Evolutionary conservation across 257 asterid species (phyloP).

Genomic region (Lycium barbarum): DNA sequence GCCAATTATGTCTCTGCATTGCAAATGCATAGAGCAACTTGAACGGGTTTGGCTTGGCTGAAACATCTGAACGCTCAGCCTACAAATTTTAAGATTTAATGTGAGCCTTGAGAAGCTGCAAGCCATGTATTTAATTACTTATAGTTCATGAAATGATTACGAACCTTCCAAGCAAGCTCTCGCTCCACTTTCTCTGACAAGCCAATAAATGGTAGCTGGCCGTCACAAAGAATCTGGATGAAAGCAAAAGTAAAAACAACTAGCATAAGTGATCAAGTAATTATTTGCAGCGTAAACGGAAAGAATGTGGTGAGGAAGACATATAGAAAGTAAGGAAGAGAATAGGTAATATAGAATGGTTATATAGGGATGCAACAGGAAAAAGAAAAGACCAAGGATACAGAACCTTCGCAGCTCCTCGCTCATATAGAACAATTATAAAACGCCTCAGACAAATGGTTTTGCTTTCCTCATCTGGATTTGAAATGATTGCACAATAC

Average conservation of each 20-base stretch:
- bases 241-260: conserved; percentile 33
- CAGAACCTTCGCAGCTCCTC: conserved; percentile 84
- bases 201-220: conserved; percentile 93
- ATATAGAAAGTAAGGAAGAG: not conserved
- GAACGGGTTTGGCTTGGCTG: conserved; percentile 84
- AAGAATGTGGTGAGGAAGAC: conserved; percentile 13
- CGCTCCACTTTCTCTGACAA: conserved; percentile 84
- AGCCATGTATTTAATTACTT: conserved; percentile 19
- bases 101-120: conserved; percentile 29
- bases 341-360: not conserved
- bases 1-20: conserved; percentile 93
- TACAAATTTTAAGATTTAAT: conserved; percentile 42
- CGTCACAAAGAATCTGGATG: conserved; percentile 86
- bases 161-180: conserved; percentile 98
- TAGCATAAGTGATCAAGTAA: conserved; percentile 24
- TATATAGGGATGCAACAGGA: conserved; percentile 18
- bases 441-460: conserved; percentile 90
- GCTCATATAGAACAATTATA: conserved; percentile 88
- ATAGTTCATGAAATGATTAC: conserved; percentile 30
- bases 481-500: conserved; percentile 89
- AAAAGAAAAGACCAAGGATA: conserved; percentile 30
- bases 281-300: conserved; percentile 29
- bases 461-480: conserved; percentile 97
- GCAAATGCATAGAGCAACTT: conserved; percentile 89
- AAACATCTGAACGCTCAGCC: conserved; percentile 95